Evolutionary conservation across 805 yeast genomes (phyloP), one percentile per base, ranked within the genome.

Genomic region (Saccharomycopsis sp.): DNA sequence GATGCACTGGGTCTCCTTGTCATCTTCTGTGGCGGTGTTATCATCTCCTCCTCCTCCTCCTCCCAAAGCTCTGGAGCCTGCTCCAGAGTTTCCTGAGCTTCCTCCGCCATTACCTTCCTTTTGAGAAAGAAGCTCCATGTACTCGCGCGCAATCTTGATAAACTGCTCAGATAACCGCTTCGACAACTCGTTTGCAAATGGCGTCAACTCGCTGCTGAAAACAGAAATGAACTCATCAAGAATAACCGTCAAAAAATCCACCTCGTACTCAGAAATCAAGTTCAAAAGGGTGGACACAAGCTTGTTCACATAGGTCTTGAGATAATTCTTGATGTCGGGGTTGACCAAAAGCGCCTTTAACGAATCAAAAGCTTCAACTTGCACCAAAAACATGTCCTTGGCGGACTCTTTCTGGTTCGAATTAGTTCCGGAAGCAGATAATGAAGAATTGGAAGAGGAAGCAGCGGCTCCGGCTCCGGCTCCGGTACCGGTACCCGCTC

Each of bases 141-240:
- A 58, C 21, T 80, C 82, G 30, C 64, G 63, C 3, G 81, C 77
- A 31, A 77, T 51, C 38, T 61, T 65, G 33, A 76, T 50, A 50
- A 80, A 80, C 52, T 82, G 87, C 15, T 70, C 71, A 4, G 71
- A 75, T 47, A 83, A 62, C 45, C 73, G 77, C 4, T 62, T 56
- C 3, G 78, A 79, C 40, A 82, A 59, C 46, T 80, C 80, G 18
- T 68, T 61, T 5, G 94, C 89, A 61, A 84, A 89, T 15, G 97
- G 96, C 37, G 87, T 85, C 48, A 92, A 67, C 60, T 89, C 94
- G 42, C 75, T 80, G 2, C 95, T 72, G 59, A 84, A 94, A 46
- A 74, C 71, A 54, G 87, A 95, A 25, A 92, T 96, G 57, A 92
- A 85, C 42, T 86, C 87, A 62, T 92, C 97, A 79, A 92, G 86